Conservation (phyloP, 106 monocot genomes). For the Platanthera zijinensis region DNA sequence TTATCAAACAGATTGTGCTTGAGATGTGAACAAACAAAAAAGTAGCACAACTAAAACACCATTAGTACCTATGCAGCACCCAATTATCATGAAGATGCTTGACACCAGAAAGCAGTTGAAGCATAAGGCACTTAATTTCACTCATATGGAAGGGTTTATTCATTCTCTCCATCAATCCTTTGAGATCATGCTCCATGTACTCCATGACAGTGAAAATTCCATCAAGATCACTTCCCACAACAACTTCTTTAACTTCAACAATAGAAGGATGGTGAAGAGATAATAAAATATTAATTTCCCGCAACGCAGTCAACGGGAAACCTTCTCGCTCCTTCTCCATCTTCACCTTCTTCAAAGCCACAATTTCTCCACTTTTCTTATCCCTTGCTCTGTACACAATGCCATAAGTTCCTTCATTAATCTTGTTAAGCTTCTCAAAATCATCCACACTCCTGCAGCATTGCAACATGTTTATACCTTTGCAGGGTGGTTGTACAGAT, state of each 20-base stretch:
- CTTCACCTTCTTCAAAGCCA: slow-evolving; percentile 84
- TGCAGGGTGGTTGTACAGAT: slow-evolving; percentile 36
- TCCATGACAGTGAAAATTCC: slow-evolving; percentile 83
- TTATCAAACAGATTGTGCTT: not conserved
- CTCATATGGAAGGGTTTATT: slow-evolving; percentile 74
- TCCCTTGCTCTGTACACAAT: slow-evolving; percentile 77
- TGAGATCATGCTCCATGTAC: slow-evolving; percentile 78
- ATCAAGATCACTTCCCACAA: slow-evolving; percentile 59
- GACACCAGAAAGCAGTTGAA: slow-evolving; percentile 63
- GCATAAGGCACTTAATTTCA: slow-evolving; percentile 73
- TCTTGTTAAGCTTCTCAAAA: slow-evolving; percentile 73
- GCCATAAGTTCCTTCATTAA: slow-evolving; percentile 76
- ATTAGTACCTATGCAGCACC: slow-evolving; percentile 66
- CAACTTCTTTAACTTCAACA: slow-evolving; percentile 84
- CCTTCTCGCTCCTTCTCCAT: slow-evolving; percentile 86
- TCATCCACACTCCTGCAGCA: slow-evolving; percentile 82
- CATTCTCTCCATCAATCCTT: slow-evolving; percentile 64
- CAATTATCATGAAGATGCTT: slow-evolving; percentile 76
- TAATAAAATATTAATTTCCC: slow-evolving; percentile 69
- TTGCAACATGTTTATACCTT: slow-evolving; percentile 56
- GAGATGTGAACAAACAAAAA: not conserved
- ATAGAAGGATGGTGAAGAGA: slow-evolving; percentile 70
- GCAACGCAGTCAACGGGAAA: slow-evolving; percentile 56
- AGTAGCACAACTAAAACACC: not conserved
- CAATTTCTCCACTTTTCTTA: slow-evolving; percentile 62